phyloP scores from a whole-genome alignment of 208 protist species.

The Acanthamoeba royreba region DNA sequence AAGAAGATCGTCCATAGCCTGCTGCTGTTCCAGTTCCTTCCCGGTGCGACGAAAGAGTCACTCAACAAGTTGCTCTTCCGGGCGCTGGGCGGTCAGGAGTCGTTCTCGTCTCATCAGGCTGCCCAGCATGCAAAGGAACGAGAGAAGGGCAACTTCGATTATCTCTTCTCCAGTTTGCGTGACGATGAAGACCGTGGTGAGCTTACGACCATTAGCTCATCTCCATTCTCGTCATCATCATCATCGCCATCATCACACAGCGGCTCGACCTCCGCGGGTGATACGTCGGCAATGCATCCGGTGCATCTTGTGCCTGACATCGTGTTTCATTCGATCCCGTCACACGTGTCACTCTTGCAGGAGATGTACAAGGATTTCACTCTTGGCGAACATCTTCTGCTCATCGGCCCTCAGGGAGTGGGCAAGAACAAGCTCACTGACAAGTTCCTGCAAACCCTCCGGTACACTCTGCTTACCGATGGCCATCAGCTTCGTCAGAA shows the following conservation, averaged over 20 bases:
- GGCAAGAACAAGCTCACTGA: slow-evolving; percentile 96
- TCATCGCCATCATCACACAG: not conserved
- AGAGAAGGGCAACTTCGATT: not conserved
- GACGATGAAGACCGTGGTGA: not conserved
- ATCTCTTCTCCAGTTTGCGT: not conserved
- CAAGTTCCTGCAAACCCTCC: slow-evolving; percentile 85
- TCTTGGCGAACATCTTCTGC: slow-evolving; percentile 81
- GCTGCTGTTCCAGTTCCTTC: not conserved
- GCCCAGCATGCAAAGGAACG: not conserved
- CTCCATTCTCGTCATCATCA: not conserved
- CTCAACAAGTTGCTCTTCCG: not conserved
- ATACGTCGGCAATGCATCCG: not conserved
- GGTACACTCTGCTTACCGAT: not conserved
- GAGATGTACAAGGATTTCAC: slow-evolving; percentile 24
- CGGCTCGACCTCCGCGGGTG: not conserved
- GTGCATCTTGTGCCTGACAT: slow-evolving; percentile 62
- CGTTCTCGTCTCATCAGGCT: not conserved
- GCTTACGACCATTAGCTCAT: not conserved
- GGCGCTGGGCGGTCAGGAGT: not conserved
- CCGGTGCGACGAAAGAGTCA: not conserved
- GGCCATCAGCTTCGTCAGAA: too few species aligned
- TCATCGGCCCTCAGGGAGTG: slow-evolving; percentile 93
- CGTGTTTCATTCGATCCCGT: slow-evolving; percentile 85
- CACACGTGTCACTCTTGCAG: slow-evolving; percentile 72
- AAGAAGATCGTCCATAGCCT: not conserved